Percentiles rank a stretch among this genome's conserved stretches.
These are phyloP conservation scores for Rubroboletus satanas DNA, from an alignment of 768 basidiomycete species.

Conservation along the genomic window DNA sequence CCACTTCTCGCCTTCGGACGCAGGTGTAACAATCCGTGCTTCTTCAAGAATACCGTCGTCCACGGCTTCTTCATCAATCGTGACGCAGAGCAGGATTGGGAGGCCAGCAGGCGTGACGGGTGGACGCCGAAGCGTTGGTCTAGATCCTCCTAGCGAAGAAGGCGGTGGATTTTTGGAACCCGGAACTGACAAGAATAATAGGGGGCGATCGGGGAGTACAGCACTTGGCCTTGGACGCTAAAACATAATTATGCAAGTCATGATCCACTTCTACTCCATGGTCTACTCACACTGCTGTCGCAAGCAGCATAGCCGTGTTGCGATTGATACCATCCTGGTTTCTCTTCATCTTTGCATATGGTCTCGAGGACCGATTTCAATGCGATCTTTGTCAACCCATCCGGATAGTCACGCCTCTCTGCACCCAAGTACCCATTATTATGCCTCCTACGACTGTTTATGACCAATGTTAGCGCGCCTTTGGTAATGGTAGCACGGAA, in stretches of 20 bases:
- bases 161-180: slow-evolving; percentile 14
- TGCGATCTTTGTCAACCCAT: slow-evolving; percentile 8
- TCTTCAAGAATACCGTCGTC: slow-evolving; percentile 41
- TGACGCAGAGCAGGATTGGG: slow-evolving; percentile 47
- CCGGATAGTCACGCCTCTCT: slow-evolving; percentile 9
- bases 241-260: slow-evolving; percentile 14
- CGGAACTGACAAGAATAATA: slow-evolving; percentile 17
- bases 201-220: slow-evolving; percentile 29
- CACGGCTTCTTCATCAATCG: slow-evolving; percentile 26
- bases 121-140: slow-evolving; percentile 42
- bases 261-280: slow-evolving; percentile 7
- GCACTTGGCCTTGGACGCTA: slow-evolving; percentile 20
- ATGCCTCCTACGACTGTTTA: slow-evolving; percentile 23
- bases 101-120: slow-evolving; percentile 36
- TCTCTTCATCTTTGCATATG: slow-evolving; percentile 8
- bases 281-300: slow-evolving; percentile 9
- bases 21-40: slow-evolving; percentile 48
- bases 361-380: slow-evolving; percentile 25
- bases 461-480: slow-evolving; percentile 20
- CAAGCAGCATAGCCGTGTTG: slow-evolving; percentile 13
- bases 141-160: slow-evolving; percentile 26
- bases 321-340: slow-evolving; percentile 9
- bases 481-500: slow-evolving; percentile 19
- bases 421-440: slow-evolving; percentile 4
- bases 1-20: slow-evolving; percentile 37